Base-by-base conservation (phyloP, 306 rosid genomes). In the Fragaria vesca region DNA sequence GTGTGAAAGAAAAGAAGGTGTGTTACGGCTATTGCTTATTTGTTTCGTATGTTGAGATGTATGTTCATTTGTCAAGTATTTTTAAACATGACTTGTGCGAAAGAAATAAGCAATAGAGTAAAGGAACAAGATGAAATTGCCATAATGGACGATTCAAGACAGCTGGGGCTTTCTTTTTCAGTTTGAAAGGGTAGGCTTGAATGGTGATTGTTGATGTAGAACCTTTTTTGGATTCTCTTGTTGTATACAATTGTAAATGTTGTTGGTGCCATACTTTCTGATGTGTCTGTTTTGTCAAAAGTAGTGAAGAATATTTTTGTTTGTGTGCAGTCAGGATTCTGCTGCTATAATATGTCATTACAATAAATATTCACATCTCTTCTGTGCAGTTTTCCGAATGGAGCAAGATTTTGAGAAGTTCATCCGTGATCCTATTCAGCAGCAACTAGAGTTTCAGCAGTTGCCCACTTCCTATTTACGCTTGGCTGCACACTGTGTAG, bases 401-500 rank as follows among this genome's bases (percentile, higher is more conserved):
- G 98, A 95, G 88, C 98, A 92, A 85, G 98, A 95, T 83, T 86
- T 95, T 51, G 93, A 88, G 87, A 95, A 87, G 84, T 95, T 95
- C 79, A 83, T 95, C 61, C 85, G 82, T 18, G 97, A 95, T 83
- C 97, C 96, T 83, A 71, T 72, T 71, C 97, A 86, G 74, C 98
- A 95, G 79, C 97, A 92, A 70, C 81, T 92, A 60, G 98, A 95
- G 80, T 95, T 95, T 85, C 94, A 88, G 85, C 97, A 95, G 85
- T 85, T 95, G 81, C 98, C 98, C 13, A 92, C 98, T 66, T 95
- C 98, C 78, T 95, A 95, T 83, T 88, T 95, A 62, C 89, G 98
- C 66, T 76, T 95, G 87, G 98, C 98, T 80, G 98, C 98, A 20
- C 98, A 95, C 82, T 93, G 98, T 65, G 92, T 95, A 55, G 98